These are phyloP conservation scores for Physcomitrium patens DNA, from an alignment of 225 moss, liverwort and hornwort genomes.

Conservation along the genomic window DNA sequence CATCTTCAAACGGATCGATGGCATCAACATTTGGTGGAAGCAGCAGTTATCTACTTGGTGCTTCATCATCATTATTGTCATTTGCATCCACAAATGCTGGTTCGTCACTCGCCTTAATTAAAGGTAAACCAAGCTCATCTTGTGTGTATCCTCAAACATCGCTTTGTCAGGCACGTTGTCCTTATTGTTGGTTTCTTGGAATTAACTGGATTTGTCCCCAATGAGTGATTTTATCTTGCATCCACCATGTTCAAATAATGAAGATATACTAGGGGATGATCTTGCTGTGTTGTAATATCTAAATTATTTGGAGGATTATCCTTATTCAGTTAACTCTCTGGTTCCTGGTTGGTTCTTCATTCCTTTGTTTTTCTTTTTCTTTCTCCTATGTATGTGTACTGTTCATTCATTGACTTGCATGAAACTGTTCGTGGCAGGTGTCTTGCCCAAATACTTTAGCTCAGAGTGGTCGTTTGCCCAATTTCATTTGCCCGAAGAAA, in stretches of 20 bases:
- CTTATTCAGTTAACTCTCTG: conserved; percentile 10
- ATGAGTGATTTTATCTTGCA: neutral
- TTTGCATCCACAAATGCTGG: conserved; percentile 87
- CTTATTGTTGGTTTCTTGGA: neutral
- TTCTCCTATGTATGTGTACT: conserved; percentile 1
- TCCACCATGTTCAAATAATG: neutral
- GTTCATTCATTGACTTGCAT: conserved; percentile 8
- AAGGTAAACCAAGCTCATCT: conserved; percentile 58
- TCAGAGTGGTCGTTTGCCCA: conserved; percentile 98
- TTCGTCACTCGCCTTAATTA: conserved; percentile 93
- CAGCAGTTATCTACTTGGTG: conserved; percentile 40
- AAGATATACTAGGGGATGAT: conserved; percentile 12
- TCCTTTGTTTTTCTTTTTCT: neutral
- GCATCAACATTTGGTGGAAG: conserved; percentile 42
- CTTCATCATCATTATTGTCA: conserved; percentile 54
- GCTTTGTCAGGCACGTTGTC: neutral
- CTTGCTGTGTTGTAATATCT: conserved; percentile 2
- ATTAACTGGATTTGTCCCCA: neutral
- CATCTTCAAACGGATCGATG: conserved; percentile 34
- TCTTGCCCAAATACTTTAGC: conserved; percentile 95
- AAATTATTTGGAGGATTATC: conserved; percentile 17
- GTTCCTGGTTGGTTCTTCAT: conserved; percentile 10
- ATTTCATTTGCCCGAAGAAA: conserved; percentile 93
- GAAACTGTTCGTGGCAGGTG: conserved; percentile 56
- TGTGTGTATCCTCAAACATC: neutral